Base-by-base conservation (phyloP, 352 stramenopile genomes). In the Globisporangium parvum region DNA sequence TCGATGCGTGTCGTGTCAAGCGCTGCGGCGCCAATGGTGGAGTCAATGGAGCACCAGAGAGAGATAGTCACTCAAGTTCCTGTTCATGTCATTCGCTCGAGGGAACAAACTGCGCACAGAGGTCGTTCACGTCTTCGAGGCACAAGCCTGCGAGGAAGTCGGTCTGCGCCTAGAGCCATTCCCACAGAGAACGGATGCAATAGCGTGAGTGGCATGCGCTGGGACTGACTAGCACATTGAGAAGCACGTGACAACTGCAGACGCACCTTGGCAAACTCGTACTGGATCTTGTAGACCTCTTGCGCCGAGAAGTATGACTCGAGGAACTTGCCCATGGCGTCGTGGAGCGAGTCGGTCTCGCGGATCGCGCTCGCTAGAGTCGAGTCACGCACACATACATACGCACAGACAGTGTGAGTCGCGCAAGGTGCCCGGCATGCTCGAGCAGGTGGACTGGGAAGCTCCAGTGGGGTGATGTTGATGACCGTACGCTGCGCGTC, bases 101-200 rank as follows among this genome's bases (percentile, higher is more conserved):
- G 12, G 15, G 31, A 0, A 84, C 69, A 54, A 90, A 86, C 62
- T 90, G 77, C 37, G 74, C 77, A 47, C 80, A 88, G 20, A 90
- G 64, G 53, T 90, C 80, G 58, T 90, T 69, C 23, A 88, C 67
- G 53, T 90, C 75, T 47, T 90, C 80, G 3, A 90, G 63, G 54
- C 73, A 78, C 15, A 90, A 58, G 12, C 70, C 70, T 20, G 73
- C 67, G 10, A 91, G 47, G 45, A 91, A 88, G 50, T 81, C 73
- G 24, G 31, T 35, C 45, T 87, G 73, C 0, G 70, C 61, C 80
- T 37, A 37, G 31, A 10, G 31, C 10, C 31, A 12, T 37, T 37
- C 31, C 1, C 10, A 37, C 1, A 14, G 31, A 37, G 31, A 37
- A 17, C 12, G 9, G 18, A 35, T 33, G 17, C 17, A 46, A 2